Evolutionary conservation across 345 rosid genomes (phyloP).

Genomic region (Pistacia vera): DNA sequence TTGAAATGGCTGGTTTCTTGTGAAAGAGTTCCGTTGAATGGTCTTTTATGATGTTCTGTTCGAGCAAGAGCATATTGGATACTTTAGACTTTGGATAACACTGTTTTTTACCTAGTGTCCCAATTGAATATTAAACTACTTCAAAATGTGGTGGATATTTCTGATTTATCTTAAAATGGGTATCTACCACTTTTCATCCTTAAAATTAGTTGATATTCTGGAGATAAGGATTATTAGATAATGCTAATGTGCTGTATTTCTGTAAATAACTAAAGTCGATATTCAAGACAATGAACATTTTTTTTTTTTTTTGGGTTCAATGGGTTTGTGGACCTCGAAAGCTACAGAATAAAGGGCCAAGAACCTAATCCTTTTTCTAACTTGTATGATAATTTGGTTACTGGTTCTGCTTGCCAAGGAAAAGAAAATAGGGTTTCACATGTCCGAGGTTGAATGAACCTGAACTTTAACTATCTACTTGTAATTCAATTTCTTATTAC

Average conservation of each 20-base stretch:
- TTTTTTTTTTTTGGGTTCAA: not conserved
- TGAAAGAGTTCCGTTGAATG: not conserved
- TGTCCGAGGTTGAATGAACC: not conserved
- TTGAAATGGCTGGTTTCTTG: not conserved
- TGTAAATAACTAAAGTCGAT: constrained; percentile 2
- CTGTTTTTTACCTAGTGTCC: not conserved
- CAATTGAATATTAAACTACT: not conserved
- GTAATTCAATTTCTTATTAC: constrained; percentile 3
- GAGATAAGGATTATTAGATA: constrained; percentile 2
- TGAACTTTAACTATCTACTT: not conserved
- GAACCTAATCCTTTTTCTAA: not conserved
- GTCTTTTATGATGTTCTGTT: not conserved
- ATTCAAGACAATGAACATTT: not conserved
- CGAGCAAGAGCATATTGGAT: not conserved
- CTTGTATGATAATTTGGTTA: not conserved
- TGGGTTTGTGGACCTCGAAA: not conserved
- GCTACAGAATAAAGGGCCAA: not conserved
- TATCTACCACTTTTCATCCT: not conserved
- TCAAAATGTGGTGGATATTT: not conserved
- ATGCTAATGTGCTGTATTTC: not conserved
- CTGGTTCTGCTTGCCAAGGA: not conserved
- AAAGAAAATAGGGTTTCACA: not conserved
- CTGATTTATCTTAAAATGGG: not conserved
- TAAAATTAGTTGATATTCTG: not conserved
- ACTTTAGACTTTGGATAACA: not conserved